Percentiles rank a stretch among this genome's conserved stretches.
Evolutionary conservation across 192 early-diverging fungal species (phyloP).

Genomic region (Geosiphon pyriformis): DNA sequence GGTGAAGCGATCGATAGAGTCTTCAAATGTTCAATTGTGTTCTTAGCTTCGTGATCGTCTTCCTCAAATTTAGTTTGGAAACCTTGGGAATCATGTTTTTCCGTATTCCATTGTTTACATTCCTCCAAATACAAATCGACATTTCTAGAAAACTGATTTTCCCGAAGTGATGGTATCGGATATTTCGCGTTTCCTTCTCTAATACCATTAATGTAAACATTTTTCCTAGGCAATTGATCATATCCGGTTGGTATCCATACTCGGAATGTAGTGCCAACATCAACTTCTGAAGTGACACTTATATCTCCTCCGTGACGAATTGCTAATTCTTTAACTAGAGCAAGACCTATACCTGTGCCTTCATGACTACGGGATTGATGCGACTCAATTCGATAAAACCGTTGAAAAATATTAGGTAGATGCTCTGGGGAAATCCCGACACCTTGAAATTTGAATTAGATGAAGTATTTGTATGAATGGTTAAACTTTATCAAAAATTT

Average conservation of each 20-base stretch:
- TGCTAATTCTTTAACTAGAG: too few relatives aligned
- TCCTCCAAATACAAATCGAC: constrained; percentile 32
- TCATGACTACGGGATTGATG: constrained; percentile 48
- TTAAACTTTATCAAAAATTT: neutral
- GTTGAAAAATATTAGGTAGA: constrained; percentile 45
- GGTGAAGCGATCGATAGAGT: constrained; percentile 30
- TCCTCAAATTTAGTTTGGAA: neutral
- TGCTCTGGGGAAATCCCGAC: constrained; percentile 49
- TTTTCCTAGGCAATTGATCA: constrained; percentile 38
- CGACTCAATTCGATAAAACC: constrained; percentile 56
- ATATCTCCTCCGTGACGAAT: constrained; percentile 49
- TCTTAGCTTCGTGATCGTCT: neutral
- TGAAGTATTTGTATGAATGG: neutral
- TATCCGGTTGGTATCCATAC: constrained; percentile 47
- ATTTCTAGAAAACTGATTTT: constrained; percentile 22
- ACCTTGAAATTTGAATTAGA: constrained; percentile 32
- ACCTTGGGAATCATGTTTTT: constrained; percentile 3
- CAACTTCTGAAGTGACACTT: constrained; percentile 32
- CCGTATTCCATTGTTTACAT: constrained; percentile 32
- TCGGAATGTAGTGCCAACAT: constrained; percentile 43
- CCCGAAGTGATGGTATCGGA: neutral
- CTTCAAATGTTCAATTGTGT: constrained; percentile 28
- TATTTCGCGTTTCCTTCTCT: neutral
- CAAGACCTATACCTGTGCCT: constrained; percentile 58
- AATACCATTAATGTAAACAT: constrained; percentile 34